These are phyloP conservation scores for Mucor irregularis DNA, from an alignment of 371 early-diverging fungal species.

Conservation along the genomic window DNA sequence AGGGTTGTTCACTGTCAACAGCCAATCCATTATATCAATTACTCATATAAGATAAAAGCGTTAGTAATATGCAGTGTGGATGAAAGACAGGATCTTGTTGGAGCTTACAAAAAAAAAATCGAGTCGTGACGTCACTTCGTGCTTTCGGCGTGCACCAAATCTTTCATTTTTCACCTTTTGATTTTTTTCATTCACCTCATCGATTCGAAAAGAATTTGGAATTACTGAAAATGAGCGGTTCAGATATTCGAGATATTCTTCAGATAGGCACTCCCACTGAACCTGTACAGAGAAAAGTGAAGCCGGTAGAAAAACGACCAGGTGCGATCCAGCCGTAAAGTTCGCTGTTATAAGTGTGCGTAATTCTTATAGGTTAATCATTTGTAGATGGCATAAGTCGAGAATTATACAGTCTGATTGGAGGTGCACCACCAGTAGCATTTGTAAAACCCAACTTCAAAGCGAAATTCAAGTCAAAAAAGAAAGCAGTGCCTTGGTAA, in stretches of 20 bases:
- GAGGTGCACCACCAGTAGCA: constrained; percentile 68
- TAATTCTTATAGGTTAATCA: not conserved
- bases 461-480: constrained; percentile 68
- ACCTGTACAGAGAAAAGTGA: constrained; percentile 27
- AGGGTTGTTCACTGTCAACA: too few relatives aligned
- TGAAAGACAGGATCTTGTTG: too few relatives aligned
- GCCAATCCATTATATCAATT: too few relatives aligned
- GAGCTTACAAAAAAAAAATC: too few relatives aligned
- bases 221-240: constrained; percentile 58
- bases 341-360: too few relatives aligned
- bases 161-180: too few relatives aligned
- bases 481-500: constrained; percentile 69
- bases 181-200: not conserved
- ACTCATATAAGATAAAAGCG: too few relatives aligned
- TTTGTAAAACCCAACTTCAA: constrained; percentile 68
- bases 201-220: too few relatives aligned
- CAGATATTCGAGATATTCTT: constrained; percentile 69
- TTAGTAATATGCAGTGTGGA: too few relatives aligned
- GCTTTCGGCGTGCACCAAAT: too few relatives aligned
- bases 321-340: too few relatives aligned
- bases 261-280: constrained; percentile 52
- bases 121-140: too few relatives aligned
- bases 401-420: constrained; percentile 69
- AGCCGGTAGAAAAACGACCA: constrained; percentile 53
- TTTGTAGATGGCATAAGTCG: constrained; percentile 63